Base-by-base conservation (phyloP, 140 eudicot genomes). In the Flaveria floridana region DNA sequence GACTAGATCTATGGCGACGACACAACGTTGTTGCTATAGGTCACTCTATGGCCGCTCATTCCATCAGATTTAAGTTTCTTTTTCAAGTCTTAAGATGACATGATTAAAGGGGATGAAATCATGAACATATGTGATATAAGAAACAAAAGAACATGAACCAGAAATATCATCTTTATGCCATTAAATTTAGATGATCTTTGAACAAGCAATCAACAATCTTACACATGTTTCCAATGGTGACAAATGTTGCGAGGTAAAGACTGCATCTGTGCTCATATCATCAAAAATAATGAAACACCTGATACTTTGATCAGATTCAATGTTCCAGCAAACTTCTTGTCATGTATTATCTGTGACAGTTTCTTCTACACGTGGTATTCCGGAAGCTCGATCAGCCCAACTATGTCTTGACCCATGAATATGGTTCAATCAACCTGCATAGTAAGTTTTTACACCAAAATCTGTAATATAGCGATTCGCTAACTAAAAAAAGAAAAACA, bases 371-470 rank as follows among this genome's bases (percentile, higher is more conserved):
- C 92, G 42, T 92, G 96, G 2, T 87, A 89, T 41, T 81, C 75
- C 1, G 98, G 98, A 51, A 92, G 86, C 61, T 92, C 98, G 48
- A 92, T 92, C 75, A 92, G 53, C 77, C 89, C 89, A 11, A 92
- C 98, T 42, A 92, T 83, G 76, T 92, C 76, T 92, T 96, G 14
- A 92, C 98, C 76, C 91, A 78, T 0, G 98, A 92, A 70, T 89
- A 92, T 0, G 98, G 98, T 86, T 92, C 98, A 63, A 92, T 92
- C 86, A 89, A 80, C 85, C 96, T 89, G 87, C 92, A 89, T 39
- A 85, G 6, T 47, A 34, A 42, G 10, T 9, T 42, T 4, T 30
- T 30, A 30, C 48, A 42, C 48, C 48, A 9, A 42, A 42, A 42
- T 4, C 0, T 30, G 6, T 30, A 30, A 30, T 30, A 3, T 30